phyloP scores from a whole-genome alignment of 2,329 filamentous ascomycete species.

The Sclerotinia subarctica region DNA sequence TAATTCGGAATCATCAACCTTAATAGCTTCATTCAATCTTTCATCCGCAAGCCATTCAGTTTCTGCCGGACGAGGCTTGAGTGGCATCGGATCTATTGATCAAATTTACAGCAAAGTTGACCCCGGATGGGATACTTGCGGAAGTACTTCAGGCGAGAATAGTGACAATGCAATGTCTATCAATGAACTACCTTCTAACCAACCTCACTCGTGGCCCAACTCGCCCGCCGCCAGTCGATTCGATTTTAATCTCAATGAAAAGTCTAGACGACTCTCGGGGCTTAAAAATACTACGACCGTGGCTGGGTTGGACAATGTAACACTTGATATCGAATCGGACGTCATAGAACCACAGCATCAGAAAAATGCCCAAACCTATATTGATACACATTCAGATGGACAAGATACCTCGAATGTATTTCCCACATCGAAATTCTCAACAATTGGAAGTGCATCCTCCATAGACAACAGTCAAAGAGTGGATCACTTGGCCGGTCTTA shows the following conservation, averaged over 20 bases:
- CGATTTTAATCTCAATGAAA: neutral
- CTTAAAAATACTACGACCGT: neutral
- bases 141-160: neutral
- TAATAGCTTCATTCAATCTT: neutral
- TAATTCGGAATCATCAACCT: neutral
- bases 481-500: slow-evolving; percentile 47
- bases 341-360: neutral
- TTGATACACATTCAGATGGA: neutral
- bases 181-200: neutral
- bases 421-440: slow-evolving; percentile 10
- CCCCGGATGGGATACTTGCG: neutral
- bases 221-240: neutral
- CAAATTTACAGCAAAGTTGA: slow-evolving; percentile 10
- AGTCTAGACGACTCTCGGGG: neutral
- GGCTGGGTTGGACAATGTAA: neutral
- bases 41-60: slow-evolving; percentile 1
- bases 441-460: neutral
- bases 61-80: neutral
- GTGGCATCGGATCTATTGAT: slow-evolving; percentile 12
- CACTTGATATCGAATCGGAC: neutral
- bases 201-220: neutral
- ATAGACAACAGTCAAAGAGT: slow-evolving; percentile 34
- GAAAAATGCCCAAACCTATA: neutral
- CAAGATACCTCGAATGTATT: neutral
- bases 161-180: neutral